Percentiles rank a stretch among this genome's conserved stretches.
Conservation (phyloP, 2,329 filamentous ascomycete species). For the Nigrospora sphaerica region DNA sequence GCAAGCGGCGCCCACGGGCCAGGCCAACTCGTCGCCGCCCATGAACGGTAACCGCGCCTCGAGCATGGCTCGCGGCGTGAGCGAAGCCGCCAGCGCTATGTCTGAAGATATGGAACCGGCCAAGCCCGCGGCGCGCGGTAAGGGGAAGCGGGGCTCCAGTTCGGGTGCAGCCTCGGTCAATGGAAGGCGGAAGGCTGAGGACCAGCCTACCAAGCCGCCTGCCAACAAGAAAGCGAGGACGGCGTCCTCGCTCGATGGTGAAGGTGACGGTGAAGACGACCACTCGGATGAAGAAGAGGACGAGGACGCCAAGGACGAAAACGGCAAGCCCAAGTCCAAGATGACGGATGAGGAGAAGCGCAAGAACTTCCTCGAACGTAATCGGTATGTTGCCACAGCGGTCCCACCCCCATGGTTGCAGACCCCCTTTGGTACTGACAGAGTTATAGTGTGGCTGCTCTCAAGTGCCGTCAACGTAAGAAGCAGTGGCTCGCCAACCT, state of each 20-base stretch:
- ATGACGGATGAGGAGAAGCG: conserved; percentile 99
- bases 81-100: conserved; percentile 60
- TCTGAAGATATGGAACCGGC: conserved; percentile 67
- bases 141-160: conserved; percentile 58
- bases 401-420: neutral
- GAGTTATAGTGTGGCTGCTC: conserved; percentile 69
- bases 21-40: conserved; percentile 41
- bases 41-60: conserved; percentile 42
- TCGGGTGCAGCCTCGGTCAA: conserved; percentile 40
- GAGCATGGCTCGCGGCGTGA: conserved; percentile 47
- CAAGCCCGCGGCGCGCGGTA: conserved; percentile 59
- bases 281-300: conserved; percentile 46
- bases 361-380: conserved; percentile 94
- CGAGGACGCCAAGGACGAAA: conserved; percentile 47
- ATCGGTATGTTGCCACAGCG: conserved; percentile 58
- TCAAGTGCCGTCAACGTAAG: conserved; percentile 96
- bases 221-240: conserved; percentile 65
- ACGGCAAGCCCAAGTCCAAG: conserved; percentile 60
- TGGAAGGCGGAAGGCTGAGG: conserved; percentile 74
- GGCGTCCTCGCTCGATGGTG: conserved; percentile 24
- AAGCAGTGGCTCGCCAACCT: conserved; percentile 98
- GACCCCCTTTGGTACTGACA: conserved; percentile 11
- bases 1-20: conserved; percentile 32
- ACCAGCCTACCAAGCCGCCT: conserved; percentile 53
- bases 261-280: conserved; percentile 29